A percentile compares a stretch with the other conserved stretches of the same genome.
phyloP scores from a whole-genome alignment of 805 yeast species.

The Lachancea fermentati region DNA sequence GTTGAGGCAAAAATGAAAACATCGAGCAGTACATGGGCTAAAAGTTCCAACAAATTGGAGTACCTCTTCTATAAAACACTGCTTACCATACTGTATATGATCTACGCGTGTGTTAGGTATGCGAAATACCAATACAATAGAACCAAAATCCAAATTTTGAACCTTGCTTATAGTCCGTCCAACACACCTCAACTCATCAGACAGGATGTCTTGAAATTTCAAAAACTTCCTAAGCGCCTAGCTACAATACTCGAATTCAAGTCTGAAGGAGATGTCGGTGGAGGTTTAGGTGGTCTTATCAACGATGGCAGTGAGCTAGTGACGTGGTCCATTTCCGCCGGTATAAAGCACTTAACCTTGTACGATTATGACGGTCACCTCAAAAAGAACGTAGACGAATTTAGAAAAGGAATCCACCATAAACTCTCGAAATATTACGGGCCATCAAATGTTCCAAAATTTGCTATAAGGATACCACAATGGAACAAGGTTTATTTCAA shows the following conservation, averaged over 20 bases:
- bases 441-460: constrained; percentile 56
- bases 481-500: constrained; percentile 42
- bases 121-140: constrained; percentile 47
- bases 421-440: constrained; percentile 73
- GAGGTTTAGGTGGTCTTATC: constrained; percentile 78
- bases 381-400: constrained; percentile 47
- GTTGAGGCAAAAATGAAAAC: constrained; percentile 1
- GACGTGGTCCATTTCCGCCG: constrained; percentile 90
- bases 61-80: constrained; percentile 40
- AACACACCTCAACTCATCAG: constrained; percentile 82
- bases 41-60: constrained; percentile 16
- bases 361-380: constrained; percentile 77
- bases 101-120: constrained; percentile 52
- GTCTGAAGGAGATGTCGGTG: constrained; percentile 78
- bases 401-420: constrained; percentile 50
- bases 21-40: constrained; percentile 9
- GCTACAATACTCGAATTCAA: constrained; percentile 71
- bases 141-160: constrained; percentile 50
- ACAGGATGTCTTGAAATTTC: constrained; percentile 66
- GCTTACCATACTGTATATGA: constrained; percentile 46
- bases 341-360: constrained; percentile 62
- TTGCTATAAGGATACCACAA: constrained; percentile 63
- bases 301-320: constrained; percentile 70
- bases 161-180: constrained; percentile 60
- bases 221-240: constrained; percentile 72